Evolutionary conservation across 1,284 basidiomycete species (phyloP).

Genomic region (Sporisorium reilianum): DNA sequence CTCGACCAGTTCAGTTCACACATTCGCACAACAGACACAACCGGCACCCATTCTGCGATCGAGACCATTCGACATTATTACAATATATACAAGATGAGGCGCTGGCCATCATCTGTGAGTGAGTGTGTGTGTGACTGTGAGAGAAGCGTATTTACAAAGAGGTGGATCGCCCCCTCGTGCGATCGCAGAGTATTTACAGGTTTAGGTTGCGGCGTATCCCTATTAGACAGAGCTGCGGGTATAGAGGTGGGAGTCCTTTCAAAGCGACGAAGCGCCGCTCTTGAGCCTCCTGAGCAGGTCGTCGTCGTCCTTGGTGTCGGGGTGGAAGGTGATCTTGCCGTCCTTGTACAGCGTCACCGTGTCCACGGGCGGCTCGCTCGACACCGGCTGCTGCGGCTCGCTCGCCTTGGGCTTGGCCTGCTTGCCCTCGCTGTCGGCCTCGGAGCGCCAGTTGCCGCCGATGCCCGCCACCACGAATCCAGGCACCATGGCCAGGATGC

Average conservation of each 20-base stretch:
- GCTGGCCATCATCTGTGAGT: background rate
- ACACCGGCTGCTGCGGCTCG: slow-evolving; percentile 5
- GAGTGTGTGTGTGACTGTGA: background rate
- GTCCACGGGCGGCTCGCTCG: slow-evolving; percentile 36
- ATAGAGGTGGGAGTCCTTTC: slow-evolving; percentile 3
- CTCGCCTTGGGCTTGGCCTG: slow-evolving; percentile 5
- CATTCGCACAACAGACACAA: no score
- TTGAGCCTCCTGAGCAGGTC: slow-evolving; percentile 31
- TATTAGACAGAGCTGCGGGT: no score
- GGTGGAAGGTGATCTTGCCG: slow-evolving; percentile 86
- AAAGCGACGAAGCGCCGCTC: slow-evolving; percentile 6
- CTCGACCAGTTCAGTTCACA: no score
- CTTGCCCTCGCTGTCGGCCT: slow-evolving; percentile 4
- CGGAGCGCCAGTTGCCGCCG: slow-evolving; percentile 61
- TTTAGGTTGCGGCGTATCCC: background rate
- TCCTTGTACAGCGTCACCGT: slow-evolving; percentile 57
- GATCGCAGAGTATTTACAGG: slow-evolving; percentile 5
- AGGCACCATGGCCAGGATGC: slow-evolving; percentile 75
- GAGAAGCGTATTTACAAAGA: background rate
- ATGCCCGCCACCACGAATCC: slow-evolving; percentile 62
- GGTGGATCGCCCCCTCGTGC: background rate
- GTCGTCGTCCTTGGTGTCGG: slow-evolving; percentile 76
- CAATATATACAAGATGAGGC: slow-evolving; percentile 1
- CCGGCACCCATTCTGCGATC: no score
- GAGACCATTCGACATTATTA: background rate